These are phyloP conservation scores for Hura crepitans DNA, from an alignment of 441 rosid species.

Conservation along the genomic window DNA sequence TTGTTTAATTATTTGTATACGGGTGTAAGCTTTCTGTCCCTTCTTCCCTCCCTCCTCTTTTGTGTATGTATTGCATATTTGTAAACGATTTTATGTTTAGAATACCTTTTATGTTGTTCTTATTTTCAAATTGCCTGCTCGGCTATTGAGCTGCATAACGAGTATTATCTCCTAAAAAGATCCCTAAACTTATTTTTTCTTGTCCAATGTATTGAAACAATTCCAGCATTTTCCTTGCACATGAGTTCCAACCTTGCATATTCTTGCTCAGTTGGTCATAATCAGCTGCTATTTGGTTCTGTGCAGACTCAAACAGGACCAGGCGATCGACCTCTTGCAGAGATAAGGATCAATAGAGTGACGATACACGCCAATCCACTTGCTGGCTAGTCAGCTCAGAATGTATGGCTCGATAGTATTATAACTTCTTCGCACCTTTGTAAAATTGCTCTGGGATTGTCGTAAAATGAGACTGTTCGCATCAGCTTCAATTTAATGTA, in stretches of 20 bases:
- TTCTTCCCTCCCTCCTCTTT: neutral
- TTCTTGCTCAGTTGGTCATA: neutral
- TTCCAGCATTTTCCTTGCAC: neutral
- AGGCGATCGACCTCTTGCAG: constrained; percentile 91
- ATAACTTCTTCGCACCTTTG: neutral
- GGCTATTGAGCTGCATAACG: too few relatives aligned
- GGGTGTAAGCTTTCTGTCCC: neutral
- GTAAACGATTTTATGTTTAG: neutral
- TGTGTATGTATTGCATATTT: neutral
- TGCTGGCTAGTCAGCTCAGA: constrained; percentile 49
- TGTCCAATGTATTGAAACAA: neutral
- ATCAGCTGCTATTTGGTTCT: constrained; percentile 6
- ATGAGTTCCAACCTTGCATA: neutral
- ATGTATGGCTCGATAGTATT: constrained; percentile 8
- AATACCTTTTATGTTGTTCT: neutral
- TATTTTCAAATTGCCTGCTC: neutral
- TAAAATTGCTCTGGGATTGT: constrained; percentile 4
- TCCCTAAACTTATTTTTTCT: neutral
- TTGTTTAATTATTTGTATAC: neutral
- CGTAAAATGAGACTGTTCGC: neutral
- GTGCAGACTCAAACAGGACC: constrained; percentile 85
- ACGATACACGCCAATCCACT: constrained; percentile 95
- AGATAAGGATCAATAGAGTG: constrained; percentile 86
- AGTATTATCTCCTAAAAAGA: too few relatives aligned
- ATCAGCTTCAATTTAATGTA: neutral